A percentile compares a stretch with the other conserved stretches of the same genome.
Conservation (phyloP, 352 stramenopile genomes). For the Globisporangium heterothallicum region DNA sequence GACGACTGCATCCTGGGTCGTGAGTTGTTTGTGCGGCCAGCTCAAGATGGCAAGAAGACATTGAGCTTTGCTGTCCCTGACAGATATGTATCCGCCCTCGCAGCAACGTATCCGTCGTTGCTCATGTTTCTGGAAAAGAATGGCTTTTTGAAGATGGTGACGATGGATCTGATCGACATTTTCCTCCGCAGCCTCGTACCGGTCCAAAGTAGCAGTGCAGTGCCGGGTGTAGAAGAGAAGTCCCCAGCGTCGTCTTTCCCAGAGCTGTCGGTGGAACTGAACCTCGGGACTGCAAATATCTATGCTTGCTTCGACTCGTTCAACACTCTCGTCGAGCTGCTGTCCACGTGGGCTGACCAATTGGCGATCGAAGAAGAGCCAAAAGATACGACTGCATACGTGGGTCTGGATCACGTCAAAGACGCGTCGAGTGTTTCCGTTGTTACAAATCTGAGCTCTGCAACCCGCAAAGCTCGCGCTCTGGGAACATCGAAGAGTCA, state of each 20-base stretch:
- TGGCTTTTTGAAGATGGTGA: slow-evolving; percentile 79
- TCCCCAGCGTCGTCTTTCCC: slow-evolving; percentile 35
- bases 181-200: slow-evolving; percentile 71
- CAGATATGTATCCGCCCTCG: slow-evolving; percentile 3
- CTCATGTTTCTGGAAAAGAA: slow-evolving; percentile 79
- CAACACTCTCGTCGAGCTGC: slow-evolving; percentile 74
- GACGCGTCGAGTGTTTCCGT: slow-evolving; percentile 64
- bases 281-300: slow-evolving; percentile 79
- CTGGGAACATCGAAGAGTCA: slow-evolving; percentile 14
- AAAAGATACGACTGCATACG: slow-evolving; percentile 69
- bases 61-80: slow-evolving; percentile 40
- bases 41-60: slow-evolving; percentile 27
- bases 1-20: slow-evolving; percentile 60
- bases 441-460: slow-evolving; percentile 61
- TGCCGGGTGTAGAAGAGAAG: slow-evolving; percentile 25
- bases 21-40: slow-evolving; percentile 42
- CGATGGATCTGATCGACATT: slow-evolving; percentile 80
- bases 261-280: slow-evolving; percentile 79
- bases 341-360: slow-evolving; percentile 67
- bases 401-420: slow-evolving; percentile 57
- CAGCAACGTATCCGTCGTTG: slow-evolving; percentile 52
- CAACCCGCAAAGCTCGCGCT: slow-evolving; percentile 18
- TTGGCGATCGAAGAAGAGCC: slow-evolving; percentile 58
- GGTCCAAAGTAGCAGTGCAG: slow-evolving; percentile 14
- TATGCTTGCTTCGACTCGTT: slow-evolving; percentile 89